These are phyloP conservation scores for Iris pallida DNA, from an alignment of 116 monocot species.

Conservation along the genomic window DNA sequence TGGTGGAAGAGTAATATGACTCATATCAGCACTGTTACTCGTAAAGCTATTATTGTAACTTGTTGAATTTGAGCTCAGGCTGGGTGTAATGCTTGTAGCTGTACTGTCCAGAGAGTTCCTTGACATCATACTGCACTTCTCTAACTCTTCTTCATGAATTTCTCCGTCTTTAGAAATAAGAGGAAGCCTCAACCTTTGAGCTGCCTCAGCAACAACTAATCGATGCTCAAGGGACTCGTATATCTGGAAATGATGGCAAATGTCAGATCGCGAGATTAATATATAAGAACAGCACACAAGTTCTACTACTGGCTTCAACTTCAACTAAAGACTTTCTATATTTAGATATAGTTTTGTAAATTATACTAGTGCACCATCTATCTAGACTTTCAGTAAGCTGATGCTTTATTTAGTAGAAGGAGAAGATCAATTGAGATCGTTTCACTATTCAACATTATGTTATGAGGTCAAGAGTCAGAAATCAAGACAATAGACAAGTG, in stretches of 20 bases:
- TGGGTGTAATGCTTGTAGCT: conserved; percentile 49
- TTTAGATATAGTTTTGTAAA: too few relatives aligned
- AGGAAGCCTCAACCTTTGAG: conserved; percentile 94
- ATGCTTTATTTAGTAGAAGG: too few relatives aligned
- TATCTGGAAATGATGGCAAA: conserved; percentile 37
- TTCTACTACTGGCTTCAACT: too few relatives aligned
- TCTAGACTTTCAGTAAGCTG: too few relatives aligned
- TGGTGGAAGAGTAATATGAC: conserved; percentile 25
- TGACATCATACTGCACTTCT: conserved; percentile 64
- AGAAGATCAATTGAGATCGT: too few relatives aligned
- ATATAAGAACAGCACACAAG: too few relatives aligned
- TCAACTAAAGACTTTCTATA: too few relatives aligned
- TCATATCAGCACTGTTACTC: conserved; percentile 27
- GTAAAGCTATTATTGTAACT: conserved; percentile 34
- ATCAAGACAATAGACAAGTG: too few relatives aligned
- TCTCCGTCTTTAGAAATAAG: conserved; percentile 90
- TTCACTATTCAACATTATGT: too few relatives aligned
- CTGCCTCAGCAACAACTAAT: conserved; percentile 76
- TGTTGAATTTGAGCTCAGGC: conserved; percentile 52
- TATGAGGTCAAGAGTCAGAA: too few relatives aligned
- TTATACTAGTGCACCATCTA: too few relatives aligned
- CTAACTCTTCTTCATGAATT: conserved; percentile 84
- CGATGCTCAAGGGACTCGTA: conserved; percentile 84
- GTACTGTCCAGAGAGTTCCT: conserved; percentile 74
- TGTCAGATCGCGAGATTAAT: background rate